phyloP scores from a whole-genome alignment of 352 stramenopile genomes.

The Globisporangium mamillatum region DNA sequence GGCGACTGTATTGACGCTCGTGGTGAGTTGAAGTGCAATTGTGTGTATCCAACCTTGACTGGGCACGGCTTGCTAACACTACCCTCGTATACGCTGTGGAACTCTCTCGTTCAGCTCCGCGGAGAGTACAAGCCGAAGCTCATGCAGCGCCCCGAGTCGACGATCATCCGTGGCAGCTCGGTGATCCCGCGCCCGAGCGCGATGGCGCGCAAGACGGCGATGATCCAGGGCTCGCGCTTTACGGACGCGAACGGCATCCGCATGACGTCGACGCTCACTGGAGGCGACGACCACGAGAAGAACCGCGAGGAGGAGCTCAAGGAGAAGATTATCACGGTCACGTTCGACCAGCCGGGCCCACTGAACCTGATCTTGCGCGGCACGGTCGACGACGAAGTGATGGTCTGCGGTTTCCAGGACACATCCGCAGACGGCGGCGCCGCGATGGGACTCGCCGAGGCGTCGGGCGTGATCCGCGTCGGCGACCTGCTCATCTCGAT shows the following conservation, averaged over 20 bases:
- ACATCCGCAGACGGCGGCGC: conserved; percentile 24
- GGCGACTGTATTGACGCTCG: conserved; percentile 83
- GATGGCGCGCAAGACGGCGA: conserved; percentile 65
- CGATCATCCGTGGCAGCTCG: conserved; percentile 84
- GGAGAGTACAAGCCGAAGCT: conserved; percentile 88
- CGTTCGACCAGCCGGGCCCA: conserved; percentile 73
- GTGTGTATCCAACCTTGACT: neutral
- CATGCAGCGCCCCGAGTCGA: conserved; percentile 84
- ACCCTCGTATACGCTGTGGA: neutral
- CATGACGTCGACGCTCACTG: conserved; percentile 56
- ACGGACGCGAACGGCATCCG: conserved; percentile 80
- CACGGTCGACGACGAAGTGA: conserved; percentile 87
- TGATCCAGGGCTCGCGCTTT: conserved; percentile 64
- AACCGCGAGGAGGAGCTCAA: conserved; percentile 71
- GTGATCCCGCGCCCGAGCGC: conserved; percentile 74
- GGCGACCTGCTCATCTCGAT: conserved; percentile 85
- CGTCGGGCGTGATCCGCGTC: conserved; percentile 72
- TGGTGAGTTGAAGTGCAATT: conserved; percentile 35
- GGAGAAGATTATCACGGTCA: conserved; percentile 88
- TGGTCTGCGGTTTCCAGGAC: conserved; percentile 82
- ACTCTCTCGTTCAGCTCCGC: conserved; percentile 39
- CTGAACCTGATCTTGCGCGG: conserved; percentile 73
- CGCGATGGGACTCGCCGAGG: conserved; percentile 49
- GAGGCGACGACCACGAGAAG: conserved; percentile 42
- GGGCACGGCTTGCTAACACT: neutral